Percentiles rank a stretch among this genome's conserved stretches.
Conservation (phyloP, 1,284 basidiomycete genomes). For the Vanrija humicola region DNA sequence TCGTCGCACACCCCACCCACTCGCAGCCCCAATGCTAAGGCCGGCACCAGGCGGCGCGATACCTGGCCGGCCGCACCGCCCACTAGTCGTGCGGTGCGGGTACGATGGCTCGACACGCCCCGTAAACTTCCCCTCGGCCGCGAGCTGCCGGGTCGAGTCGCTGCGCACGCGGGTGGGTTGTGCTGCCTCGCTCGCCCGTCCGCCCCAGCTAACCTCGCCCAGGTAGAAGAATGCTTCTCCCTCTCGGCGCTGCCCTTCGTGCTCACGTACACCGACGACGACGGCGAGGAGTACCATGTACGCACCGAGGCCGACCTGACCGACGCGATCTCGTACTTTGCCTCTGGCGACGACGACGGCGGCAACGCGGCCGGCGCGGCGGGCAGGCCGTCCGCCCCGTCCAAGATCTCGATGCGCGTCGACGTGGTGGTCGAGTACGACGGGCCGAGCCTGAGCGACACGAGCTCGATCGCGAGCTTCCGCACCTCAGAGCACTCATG, state of each 20-base stretch:
- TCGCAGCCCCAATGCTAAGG: neutral
- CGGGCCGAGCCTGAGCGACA: conserved; percentile 83
- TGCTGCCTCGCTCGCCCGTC: neutral
- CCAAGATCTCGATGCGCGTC: conserved; percentile 68
- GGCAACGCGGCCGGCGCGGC: conserved; percentile 8
- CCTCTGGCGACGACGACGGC: conserved; percentile 62
- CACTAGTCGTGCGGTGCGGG: conserved; percentile 70
- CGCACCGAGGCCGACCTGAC: conserved; percentile 67
- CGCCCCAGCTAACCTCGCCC: neutral
- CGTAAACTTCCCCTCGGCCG: conserved; percentile 70
- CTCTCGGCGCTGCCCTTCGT: conserved; percentile 65
- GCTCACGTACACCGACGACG: conserved; percentile 80
- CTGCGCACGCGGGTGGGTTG: conserved; percentile 62
- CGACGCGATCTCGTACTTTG: conserved; percentile 81
- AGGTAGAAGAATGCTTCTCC: conserved; percentile 79
- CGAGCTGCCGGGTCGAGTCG: conserved; percentile 68
- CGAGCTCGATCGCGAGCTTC: conserved; percentile 61
- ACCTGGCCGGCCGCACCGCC: conserved; percentile 56
- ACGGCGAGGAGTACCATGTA: conserved; percentile 67
- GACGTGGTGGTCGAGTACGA: conserved; percentile 79
- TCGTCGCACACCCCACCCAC: neutral
- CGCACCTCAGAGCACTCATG: conserved; percentile 56
- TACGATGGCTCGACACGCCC: conserved; percentile 69
- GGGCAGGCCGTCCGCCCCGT: conserved; percentile 1
- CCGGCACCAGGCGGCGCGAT: conserved; percentile 1